Evolutionary conservation across 2,329 filamentous ascomycete genomes (phyloP), one percentile per base, ranked within the genome.

Genomic region (Neofusicoccum laricinum): DNA sequence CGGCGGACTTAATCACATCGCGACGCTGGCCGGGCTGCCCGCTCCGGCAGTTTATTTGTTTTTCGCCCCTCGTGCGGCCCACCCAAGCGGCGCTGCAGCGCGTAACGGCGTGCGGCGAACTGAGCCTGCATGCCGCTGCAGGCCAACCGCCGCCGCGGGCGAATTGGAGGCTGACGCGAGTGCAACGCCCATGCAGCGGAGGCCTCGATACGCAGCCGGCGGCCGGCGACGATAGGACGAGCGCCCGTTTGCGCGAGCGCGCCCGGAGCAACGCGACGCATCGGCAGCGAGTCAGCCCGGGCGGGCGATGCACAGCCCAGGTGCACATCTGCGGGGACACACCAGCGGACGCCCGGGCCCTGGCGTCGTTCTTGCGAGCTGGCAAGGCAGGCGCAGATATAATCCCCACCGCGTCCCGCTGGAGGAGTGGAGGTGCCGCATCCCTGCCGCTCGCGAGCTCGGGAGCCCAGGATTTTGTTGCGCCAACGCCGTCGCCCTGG

Each of bases 141-240:
- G 10, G 4, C 11, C 36, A n/a, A 46, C 36, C 51, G 14, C 43
- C 36, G n/a, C 19, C 34, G 11, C 14, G 19, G 30, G 10, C 55
- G 40, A 46, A 59, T 59, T 45, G 55, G 55, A 59, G 12, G 15
- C 55, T 59, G 55, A 59, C 55, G 55, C 55, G 55, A 57, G 25
- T 58, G 53, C 55, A 59, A 46, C 55, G 55, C 55, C 30, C 55
- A 59, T 59, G 55, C 55, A 59, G 53, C 53, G 38, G 21, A 10
- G 53, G 21, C 46, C 21, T n/a, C 48, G 48, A 30, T 7, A 32
- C 25, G 46, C 46, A 32, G 46, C 46, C 21, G 48, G 4, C 15
- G 32, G 8, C 30, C 6, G 48, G 41, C 55, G 55, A 21, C 55
- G 55, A 59, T 36, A 59, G 55, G 25, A 58, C 40, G 21, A 15